phyloP scores from a whole-genome alignment of 179 eudicot genomes.

The Dionaea muscipula region DNA sequence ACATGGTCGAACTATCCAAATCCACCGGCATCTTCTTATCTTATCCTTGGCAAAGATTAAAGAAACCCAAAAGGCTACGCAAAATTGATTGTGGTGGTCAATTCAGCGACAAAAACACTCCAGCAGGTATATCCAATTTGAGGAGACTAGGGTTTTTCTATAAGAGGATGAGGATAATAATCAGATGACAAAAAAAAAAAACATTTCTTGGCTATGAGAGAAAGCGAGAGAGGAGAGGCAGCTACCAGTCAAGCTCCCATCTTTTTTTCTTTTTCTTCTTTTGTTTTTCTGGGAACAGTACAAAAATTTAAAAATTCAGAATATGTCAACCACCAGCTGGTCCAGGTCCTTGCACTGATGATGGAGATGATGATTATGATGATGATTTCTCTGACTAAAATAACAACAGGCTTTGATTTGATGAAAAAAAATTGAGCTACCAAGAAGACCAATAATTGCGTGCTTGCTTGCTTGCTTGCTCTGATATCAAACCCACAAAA shows the following conservation, averaged over 20 bases:
- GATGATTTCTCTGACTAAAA: too few species aligned
- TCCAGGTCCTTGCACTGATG: too few species aligned
- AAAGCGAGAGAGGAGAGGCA: slow-evolving; percentile 10
- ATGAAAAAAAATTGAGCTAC: too few species aligned
- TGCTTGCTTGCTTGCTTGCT: too few species aligned
- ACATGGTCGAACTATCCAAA: slow-evolving; percentile 38
- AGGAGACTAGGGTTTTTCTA: slow-evolving; percentile 21
- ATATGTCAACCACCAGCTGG: too few species aligned
- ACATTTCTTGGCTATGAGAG: neutral
- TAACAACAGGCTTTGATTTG: too few species aligned
- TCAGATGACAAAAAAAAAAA: neutral
- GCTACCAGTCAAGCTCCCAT: slow-evolving; percentile 60
- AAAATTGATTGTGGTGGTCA: neutral
- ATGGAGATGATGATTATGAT: too few species aligned
- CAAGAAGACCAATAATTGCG: too few species aligned
- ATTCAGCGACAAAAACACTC: neutral
- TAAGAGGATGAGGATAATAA: slow-evolving; percentile 2
- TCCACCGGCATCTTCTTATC: slow-evolving; percentile 57
- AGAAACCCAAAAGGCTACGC: neutral
- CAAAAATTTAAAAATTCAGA: too few species aligned
- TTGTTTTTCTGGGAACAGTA: too few species aligned
- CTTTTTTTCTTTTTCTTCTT: too few species aligned
- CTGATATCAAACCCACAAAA: too few species aligned
- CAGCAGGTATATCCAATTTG: slow-evolving; percentile 13
- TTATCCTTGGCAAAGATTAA: neutral